Base-by-base conservation (phyloP, 2,329 filamentous ascomycete genomes). In the Ustilaginoidea virens region DNA sequence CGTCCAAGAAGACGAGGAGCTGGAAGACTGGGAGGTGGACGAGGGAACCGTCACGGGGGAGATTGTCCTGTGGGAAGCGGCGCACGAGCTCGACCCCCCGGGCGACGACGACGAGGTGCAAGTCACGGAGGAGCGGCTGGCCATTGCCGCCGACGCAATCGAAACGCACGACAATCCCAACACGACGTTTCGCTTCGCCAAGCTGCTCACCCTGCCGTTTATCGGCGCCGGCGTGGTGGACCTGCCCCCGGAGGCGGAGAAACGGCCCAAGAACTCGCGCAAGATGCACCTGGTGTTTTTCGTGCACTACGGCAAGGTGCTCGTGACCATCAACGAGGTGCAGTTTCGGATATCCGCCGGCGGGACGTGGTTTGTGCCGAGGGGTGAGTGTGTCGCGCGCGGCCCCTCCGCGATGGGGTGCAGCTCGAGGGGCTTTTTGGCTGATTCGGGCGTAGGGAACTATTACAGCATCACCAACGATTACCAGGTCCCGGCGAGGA, bases 261-360 rank as follows among this genome's bases (percentile, higher is more conserved):
- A 98, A 61, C 73, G 76, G 41, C 71, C 77, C 27, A 96, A 96
- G 64, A 96, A 94, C 53, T 80, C 80, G 20, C 69, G 87, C 37
- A 86, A 80, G 58, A 96, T 94, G 82, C 85, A 94, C 48, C 90
- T 98, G 78, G 76, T 80, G 1, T 96, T 96, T 52, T 94, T 92
- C 43, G 79, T 98, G 17, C 77, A 83, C 41, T 68, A 70, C 25
- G 90, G 90, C 14, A 74, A 79, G 38, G 83, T 94, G 13, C 63
- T 74, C 39, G 86, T 93, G 13, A 79, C 73, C 17, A 69, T 92
- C 27, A 73, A 79, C 39, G 70, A 80, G 38, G 78, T 69, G 15
- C 61, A 66, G 36, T 96, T 98, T 49, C 74, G 78, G 32, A 85
- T 93, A 38, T 74, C 76, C 21, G 83, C 80, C 41, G 86, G 87